These are phyloP conservation scores for Limnanthes douglasii DNA, from an alignment of 345 rosid genomes.

Conservation along the genomic window DNA sequence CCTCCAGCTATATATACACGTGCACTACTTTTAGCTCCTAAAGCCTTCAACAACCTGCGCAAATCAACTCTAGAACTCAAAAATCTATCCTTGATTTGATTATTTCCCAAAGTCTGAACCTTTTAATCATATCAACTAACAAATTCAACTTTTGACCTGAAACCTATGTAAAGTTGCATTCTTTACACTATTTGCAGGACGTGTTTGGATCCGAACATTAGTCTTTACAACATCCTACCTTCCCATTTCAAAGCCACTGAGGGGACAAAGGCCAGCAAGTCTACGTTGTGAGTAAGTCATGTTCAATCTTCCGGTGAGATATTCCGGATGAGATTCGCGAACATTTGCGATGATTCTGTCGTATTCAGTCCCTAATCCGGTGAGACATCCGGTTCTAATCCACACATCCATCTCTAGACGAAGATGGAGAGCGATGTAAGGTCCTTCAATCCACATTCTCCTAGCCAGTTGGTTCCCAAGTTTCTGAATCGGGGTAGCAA, in stretches of 20 bases:
- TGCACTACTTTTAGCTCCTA: conserved; percentile 46
- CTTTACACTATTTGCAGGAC: too few relatives aligned
- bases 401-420: conserved; percentile 70
- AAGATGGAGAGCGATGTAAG: conserved; percentile 53
- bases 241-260: conserved; percentile 46
- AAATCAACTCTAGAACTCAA: too few relatives aligned
- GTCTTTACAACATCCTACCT: conserved; percentile 27
- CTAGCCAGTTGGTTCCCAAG: conserved; percentile 49
- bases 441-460: conserved; percentile 81
- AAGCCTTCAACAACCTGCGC: conserved; percentile 48
- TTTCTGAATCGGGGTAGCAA: conserved; percentile 35
- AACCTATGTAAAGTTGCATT: too few relatives aligned
- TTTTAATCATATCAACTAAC: too few relatives aligned
- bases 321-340: conserved; percentile 24
- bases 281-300: conserved; percentile 32
- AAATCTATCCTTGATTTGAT: too few relatives aligned
- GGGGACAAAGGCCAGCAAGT: conserved; percentile 58
- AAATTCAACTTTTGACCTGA: too few relatives aligned
- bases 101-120: too few relatives aligned
- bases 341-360: conserved; percentile 26
- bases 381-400: conserved; percentile 66
- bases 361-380: conserved; percentile 41
- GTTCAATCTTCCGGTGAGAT: conserved; percentile 41
- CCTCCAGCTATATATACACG: conserved; percentile 58
- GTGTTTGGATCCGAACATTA: too few relatives aligned